Evolutionary conservation across 2,329 filamentous ascomycete genomes (phyloP).

Genomic region (Lomentospora prolificans): DNA sequence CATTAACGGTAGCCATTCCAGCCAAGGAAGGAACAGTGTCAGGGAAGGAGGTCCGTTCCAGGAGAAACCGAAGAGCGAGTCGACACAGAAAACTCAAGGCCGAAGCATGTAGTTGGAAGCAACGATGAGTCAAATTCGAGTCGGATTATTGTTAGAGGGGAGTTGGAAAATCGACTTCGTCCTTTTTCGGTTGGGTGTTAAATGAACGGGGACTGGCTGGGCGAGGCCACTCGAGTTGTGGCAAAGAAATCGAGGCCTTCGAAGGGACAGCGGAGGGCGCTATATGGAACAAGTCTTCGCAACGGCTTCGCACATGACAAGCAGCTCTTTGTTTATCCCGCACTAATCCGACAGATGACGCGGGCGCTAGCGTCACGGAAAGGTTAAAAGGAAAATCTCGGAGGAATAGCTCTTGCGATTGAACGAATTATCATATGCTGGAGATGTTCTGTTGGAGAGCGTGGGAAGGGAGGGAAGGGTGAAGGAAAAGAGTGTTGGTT

Average conservation of each 20-base stretch:
- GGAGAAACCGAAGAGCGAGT: too few relatives aligned
- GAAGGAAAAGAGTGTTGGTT: neutral
- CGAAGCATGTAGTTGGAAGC: neutral
- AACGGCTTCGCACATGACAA: neutral
- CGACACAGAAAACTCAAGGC: neutral
- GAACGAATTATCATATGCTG: neutral
- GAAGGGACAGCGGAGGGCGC: neutral
- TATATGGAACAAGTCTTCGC: neutral
- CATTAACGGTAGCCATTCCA: slow-evolving; percentile 3
- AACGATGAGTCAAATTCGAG: neutral
- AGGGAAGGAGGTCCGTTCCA: neutral
- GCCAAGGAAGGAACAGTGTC: neutral
- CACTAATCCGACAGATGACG: neutral
- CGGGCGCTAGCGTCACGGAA: neutral
- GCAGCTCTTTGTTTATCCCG: neutral
- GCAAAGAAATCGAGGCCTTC: neutral
- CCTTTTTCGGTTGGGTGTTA: neutral
- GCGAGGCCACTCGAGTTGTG: neutral
- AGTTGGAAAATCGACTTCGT: neutral
- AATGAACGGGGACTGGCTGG: neutral
- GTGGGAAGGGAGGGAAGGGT: neutral
- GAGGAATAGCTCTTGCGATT: neutral
- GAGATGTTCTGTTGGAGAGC: neutral
- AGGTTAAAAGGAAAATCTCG: neutral
- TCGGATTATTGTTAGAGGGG: neutral